These are phyloP conservation scores for Leersia perrieri DNA, from an alignment of 176 grass and related monocot species.

Conservation along the genomic window DNA sequence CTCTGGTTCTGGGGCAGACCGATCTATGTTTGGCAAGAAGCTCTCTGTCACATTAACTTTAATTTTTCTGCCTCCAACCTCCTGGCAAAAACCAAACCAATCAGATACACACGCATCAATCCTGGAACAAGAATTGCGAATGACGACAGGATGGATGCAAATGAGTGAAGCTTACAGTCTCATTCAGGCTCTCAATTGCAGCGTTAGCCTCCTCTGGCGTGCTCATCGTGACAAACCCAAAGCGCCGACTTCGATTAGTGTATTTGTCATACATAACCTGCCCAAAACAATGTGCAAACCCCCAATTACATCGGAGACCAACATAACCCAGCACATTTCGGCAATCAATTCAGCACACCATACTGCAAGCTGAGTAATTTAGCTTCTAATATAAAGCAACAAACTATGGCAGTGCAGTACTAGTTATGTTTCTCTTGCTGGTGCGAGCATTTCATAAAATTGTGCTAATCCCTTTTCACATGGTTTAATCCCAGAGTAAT, in stretches of 20 bases:
- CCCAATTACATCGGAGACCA: not conserved
- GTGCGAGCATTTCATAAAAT: not conserved
- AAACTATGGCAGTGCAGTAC: not conserved
- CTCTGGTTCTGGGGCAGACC: conserved; percentile 54
- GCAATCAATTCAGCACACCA: not conserved
- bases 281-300: not conserved
- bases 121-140: not conserved
- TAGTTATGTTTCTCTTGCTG: not conserved
- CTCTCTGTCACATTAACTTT: conserved; percentile 95
- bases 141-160: not conserved
- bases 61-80: conserved; percentile 75
- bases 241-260: conserved; percentile 80
- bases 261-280: conserved; percentile 99
- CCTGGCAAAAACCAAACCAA: conserved; percentile 56
- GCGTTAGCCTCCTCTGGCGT: conserved; percentile 49
- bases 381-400: not conserved
- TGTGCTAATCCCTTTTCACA: not conserved
- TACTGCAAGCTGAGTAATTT: not conserved
- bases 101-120: not conserved
- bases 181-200: conserved; percentile 70
- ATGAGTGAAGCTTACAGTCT: conserved; percentile 50
- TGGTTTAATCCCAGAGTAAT: not conserved
- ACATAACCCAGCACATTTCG: not conserved
- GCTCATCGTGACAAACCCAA: conserved; percentile 94
- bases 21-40: conserved; percentile 55